Evolutionary conservation across 441 rosid genomes (phyloP), one percentile per base, ranked within the genome.

Genomic region (Adansonia gregorii): DNA sequence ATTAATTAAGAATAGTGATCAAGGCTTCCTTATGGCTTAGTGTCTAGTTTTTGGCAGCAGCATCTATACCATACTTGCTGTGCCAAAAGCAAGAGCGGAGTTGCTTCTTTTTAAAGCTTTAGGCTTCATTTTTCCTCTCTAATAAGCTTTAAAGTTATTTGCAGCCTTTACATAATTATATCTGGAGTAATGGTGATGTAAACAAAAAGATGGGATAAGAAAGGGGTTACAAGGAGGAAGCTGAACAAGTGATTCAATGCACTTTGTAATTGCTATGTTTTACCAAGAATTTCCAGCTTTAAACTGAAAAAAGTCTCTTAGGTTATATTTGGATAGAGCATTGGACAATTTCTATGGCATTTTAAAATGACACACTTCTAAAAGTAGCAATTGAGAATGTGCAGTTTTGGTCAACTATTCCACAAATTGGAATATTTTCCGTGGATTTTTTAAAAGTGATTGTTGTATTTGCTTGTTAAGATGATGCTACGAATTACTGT

Each of bases 51-150:
- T 49, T 67, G 68, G 6, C 35, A 59, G 71, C 72, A 65, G 72
- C 49, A 54, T 3, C 54, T 79, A 64, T 39, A n/a, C 48, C 15
- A 54, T 52, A 22, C 52, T 61, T 41, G 67, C 46, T 75, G 72
- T 35, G 51, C 3, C 24, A 70, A 8, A 8, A 68, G 24, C 56
- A 54, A 20, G 75, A 79, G 54, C 22, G 24, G 35, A 49, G 45
- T 61, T 75, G 24, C 20, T 39, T 17, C 9, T 49, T 69, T 54
- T 55, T 55, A 2, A 54, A 55, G 49, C 64, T 6, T 6, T 5
- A 55, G 35, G 17, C 17, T 71, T 71, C 74, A 9, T 35, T 39
- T 55, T 35, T 54, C 17, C 31, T 11, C 41, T 67, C 75, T 54
- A 54, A 55, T 17, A 2, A 2, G 11, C 64, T 55, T 72, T 39